These are phyloP conservation scores for Ceratobasidium sp. DNA, from an alignment of 1,284 basidiomycete species.

Conservation along the genomic window DNA sequence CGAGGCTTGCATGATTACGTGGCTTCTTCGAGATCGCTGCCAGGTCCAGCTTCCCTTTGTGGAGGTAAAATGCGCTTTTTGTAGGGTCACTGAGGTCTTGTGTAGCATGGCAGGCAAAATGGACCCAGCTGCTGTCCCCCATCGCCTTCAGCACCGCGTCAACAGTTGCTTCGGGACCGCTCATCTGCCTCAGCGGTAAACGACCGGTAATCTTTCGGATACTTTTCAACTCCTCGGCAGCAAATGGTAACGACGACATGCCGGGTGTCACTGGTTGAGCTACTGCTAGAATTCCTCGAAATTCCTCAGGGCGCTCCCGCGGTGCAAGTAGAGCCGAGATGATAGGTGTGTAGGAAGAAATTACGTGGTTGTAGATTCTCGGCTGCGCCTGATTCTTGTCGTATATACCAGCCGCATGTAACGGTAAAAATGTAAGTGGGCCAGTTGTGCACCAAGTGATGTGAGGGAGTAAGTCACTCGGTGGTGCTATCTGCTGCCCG, in stretches of 20 bases:
- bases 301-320: not conserved
- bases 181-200: not conserved
- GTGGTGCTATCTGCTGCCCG: not conserved
- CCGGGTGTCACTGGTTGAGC: not conserved
- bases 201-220: not conserved
- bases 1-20: not conserved
- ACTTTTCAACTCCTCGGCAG: not conserved
- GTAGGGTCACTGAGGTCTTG: conserved; percentile 16
- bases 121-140: conserved; percentile 11
- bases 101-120: conserved; percentile 18
- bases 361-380: conserved; percentile 16
- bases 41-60: conserved; percentile 4
- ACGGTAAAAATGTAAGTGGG: conserved; percentile 21
- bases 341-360: conserved; percentile 21
- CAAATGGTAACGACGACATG: not conserved
- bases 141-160: not conserved
- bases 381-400: too few relatives aligned
- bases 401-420: conserved; percentile 24
- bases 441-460: conserved; percentile 33
- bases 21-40: conserved; percentile 7
- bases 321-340: not conserved
- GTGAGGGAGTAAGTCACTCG: not conserved
- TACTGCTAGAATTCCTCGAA: conserved; percentile 8
- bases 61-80: conserved; percentile 19
- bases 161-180: not conserved